Evolutionary conservation across 352 stramenopile species (phyloP).

Genomic region (Pythium brachiatum): DNA sequence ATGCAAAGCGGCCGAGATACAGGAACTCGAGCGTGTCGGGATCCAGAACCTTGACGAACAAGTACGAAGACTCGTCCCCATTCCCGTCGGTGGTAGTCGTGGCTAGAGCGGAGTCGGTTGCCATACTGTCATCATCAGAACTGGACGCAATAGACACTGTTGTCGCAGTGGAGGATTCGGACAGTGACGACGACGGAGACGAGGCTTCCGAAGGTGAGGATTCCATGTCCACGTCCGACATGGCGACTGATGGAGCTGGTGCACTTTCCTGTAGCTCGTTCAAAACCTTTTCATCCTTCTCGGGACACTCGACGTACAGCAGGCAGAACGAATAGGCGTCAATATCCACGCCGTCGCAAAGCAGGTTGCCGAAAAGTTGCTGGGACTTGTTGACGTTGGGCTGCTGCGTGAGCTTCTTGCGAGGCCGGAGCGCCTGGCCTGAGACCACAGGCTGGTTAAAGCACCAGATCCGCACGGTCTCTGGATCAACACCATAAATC

Average conservation of each 20-base stretch:
- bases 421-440: conserved; percentile 64
- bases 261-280: conserved; percentile 11
- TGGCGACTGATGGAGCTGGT: neutral
- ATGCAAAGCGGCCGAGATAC: conserved; percentile 42
- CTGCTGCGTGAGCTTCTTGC: conserved; percentile 55
- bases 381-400: conserved; percentile 33
- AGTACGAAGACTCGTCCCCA: conserved; percentile 21
- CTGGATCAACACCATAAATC: conserved; percentile 29
- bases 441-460: conserved; percentile 78
- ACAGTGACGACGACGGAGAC: neutral
- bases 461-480: conserved; percentile 54
- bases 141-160: neutral
- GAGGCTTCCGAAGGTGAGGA: neutral
- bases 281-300: conserved; percentile 33
- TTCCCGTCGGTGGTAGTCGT: neutral
- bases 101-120: neutral
- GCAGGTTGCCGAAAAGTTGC: conserved; percentile 65
- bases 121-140: neutral
- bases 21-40: conserved; percentile 34
- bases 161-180: neutral
- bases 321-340: conserved; percentile 82
- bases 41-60: conserved; percentile 72
- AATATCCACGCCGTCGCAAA: conserved; percentile 78
- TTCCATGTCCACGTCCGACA: conserved; percentile 16
- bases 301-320: conserved; percentile 60